Conservation (phyloP, 208 protist species). For the Polymyxa betae region DNA sequence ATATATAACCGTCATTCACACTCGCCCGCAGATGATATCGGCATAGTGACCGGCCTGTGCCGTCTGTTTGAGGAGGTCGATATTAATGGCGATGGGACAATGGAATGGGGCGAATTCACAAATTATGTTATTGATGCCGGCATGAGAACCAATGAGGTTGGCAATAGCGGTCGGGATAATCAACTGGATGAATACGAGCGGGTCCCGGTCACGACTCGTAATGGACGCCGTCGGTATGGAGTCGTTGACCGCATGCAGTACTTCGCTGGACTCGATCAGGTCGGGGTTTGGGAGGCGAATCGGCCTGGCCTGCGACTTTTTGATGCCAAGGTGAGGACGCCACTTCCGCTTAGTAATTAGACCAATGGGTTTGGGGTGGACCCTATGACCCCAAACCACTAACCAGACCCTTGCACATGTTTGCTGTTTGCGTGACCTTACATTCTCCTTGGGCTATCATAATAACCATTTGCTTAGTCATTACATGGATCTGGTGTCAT, state of each 20-base stretch:
- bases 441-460: too few species aligned
- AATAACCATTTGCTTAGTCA: not conserved
- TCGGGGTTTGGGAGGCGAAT: not conserved
- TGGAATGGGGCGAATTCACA: constrained; percentile 43
- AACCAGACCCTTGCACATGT: too few species aligned
- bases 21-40: not conserved
- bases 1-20: not conserved
- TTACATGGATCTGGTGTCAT: not conserved
- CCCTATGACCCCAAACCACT: too few species aligned
- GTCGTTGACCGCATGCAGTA: not conserved
- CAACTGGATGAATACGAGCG: constrained; percentile 18
- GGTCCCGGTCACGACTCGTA: not conserved
- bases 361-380: not conserved
- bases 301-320: not conserved
- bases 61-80: constrained; percentile 43
- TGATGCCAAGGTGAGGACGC: not conserved
- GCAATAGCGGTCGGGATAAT: not conserved
- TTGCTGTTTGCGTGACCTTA: not conserved
- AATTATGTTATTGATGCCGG: constrained; percentile 50
- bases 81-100: constrained; percentile 41
- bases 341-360: not conserved
- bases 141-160: not conserved
- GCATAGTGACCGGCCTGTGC: not conserved
- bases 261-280: constrained; percentile 14
- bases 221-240: not conserved